Evolutionary conservation across 345 rosid genomes (phyloP), one percentile per base, ranked within the genome.

Genomic region (Limnanthes douglasii): DNA sequence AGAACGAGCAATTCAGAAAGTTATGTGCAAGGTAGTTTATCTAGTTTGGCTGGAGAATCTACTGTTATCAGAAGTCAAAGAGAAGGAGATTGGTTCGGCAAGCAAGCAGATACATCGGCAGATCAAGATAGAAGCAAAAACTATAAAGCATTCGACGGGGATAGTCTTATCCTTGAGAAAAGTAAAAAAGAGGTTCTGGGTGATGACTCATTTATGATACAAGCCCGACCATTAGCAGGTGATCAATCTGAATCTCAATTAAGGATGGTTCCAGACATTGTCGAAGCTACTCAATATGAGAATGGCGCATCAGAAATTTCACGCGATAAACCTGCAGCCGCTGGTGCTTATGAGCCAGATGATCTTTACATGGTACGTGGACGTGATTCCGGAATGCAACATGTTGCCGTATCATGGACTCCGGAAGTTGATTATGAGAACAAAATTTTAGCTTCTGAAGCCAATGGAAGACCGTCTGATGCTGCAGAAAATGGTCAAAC

Each of bases 181-280:
- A 68, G 46, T 24, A 77, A 61, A 37, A 70, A 66, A 24, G 77
- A 70, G 37, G 65, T 55, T 46, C 41, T 61, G 31, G 59, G 53
- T 5, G 94, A 90, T 61, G 98, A 90, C 61, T 90, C 98, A 15
- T 84, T 90, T 50, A 80, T 90, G 72, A 64, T 90, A 49, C 85
- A 75, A 59, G 59, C 57, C 57, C 73, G 79, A 35, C 27, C 56
- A 3, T 28, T 35, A 7, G 61, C 12, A 27, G 74, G 65, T 26
- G 65, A 64, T 50, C 69, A 60, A 36, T 54, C 69, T 28, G 61
- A 49, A 22, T 65, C 69, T 36, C 51, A 45, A 11, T 33, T 50
- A 51, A 68, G 69, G 57, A 72, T 75, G 66, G 93, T 53, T 63
- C 60, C 85, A 0, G 88, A 76, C 28, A 56, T 69, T 22, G 43